A percentile compares a stretch with the other conserved stretches of the same genome.
phyloP scores from a whole-genome alignment of 441 rosid genomes.

The Cnidoscolus chayamansa region DNA sequence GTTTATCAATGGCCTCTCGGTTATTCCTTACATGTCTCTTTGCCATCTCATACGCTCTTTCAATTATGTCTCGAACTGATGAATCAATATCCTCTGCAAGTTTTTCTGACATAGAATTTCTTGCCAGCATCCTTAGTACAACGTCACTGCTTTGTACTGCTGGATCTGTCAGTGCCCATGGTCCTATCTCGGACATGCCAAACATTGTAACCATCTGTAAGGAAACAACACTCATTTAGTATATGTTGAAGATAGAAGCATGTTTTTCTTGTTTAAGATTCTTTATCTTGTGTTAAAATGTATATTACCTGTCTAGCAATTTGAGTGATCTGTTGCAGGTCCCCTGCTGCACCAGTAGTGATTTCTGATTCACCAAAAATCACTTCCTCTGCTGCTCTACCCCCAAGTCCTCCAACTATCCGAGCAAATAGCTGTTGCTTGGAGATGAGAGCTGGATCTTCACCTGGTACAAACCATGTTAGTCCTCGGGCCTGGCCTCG shows the following conservation, averaged over 20 bases:
- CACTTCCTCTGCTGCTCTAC: conserved; percentile 69
- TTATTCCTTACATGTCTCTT: conserved; percentile 51
- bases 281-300: too few relatives aligned
- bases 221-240: neutral
- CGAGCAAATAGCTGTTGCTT: conserved; percentile 59
- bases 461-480: conserved; percentile 64
- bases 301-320: conserved; percentile 57
- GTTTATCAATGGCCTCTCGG: conserved; percentile 64
- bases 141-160: conserved; percentile 50
- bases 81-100: conserved; percentile 60
- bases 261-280: neutral
- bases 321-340: conserved; percentile 61
- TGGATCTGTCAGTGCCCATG: conserved; percentile 61
- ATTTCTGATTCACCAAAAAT: conserved; percentile 67
- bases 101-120: conserved; percentile 66
- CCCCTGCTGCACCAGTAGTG: conserved; percentile 72
- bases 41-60: conserved; percentile 55
- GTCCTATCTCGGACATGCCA: conserved; percentile 80
- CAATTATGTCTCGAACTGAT: conserved; percentile 43
- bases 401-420: conserved; percentile 75
- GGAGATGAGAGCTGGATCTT: conserved; percentile 59
- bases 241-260: neutral
- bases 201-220: conserved; percentile 70
- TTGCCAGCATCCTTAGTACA: conserved; percentile 65
- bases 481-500: conserved; percentile 79